These are phyloP conservation scores for Cutaneotrichosporon cavernicola DNA, from an alignment of 1,284 basidiomycete genomes.

Conservation along the genomic window DNA sequence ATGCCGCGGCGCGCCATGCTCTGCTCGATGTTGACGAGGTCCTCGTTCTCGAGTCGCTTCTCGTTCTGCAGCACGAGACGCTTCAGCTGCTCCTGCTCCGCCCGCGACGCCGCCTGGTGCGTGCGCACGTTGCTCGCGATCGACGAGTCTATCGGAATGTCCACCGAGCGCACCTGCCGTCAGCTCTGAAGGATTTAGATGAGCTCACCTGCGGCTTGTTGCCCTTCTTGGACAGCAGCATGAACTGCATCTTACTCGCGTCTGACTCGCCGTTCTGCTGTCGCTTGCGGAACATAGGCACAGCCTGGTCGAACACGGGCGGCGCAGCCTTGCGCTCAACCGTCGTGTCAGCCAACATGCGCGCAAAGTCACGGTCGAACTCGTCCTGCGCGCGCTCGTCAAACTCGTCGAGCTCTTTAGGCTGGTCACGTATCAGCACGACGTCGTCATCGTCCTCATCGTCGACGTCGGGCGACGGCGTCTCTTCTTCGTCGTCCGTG, in stretches of 20 bases:
- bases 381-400: constrained; percentile 83
- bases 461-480: constrained; percentile 18
- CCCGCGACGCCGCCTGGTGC: constrained; percentile 85
- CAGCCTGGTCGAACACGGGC: constrained; percentile 80
- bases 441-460: constrained; percentile 64
- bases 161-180: constrained; percentile 71
- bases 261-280: constrained; percentile 42
- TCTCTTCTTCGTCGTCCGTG: constrained; percentile 63
- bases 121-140: constrained; percentile 84
- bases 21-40: constrained; percentile 35
- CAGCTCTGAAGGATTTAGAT: background rate
- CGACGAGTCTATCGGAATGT: constrained; percentile 79
- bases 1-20: constrained; percentile 40
- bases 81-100: constrained; percentile 93
- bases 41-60: constrained; percentile 44
- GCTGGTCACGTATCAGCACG: constrained; percentile 57
- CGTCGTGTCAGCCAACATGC: constrained; percentile 85
- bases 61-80: constrained; percentile 65
- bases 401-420: constrained; percentile 49
- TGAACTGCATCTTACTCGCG: constrained; percentile 77
- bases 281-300: constrained; percentile 64
- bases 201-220: constrained; percentile 79
- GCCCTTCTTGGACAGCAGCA: constrained; percentile 86
- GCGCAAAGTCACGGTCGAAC: constrained; percentile 92
- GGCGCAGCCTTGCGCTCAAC: constrained; percentile 76